Evolutionary conservation across 257 asterid species (phyloP), one percentile per base, ranked within the genome.

Genomic region (Schizonepeta tenuifolia): DNA sequence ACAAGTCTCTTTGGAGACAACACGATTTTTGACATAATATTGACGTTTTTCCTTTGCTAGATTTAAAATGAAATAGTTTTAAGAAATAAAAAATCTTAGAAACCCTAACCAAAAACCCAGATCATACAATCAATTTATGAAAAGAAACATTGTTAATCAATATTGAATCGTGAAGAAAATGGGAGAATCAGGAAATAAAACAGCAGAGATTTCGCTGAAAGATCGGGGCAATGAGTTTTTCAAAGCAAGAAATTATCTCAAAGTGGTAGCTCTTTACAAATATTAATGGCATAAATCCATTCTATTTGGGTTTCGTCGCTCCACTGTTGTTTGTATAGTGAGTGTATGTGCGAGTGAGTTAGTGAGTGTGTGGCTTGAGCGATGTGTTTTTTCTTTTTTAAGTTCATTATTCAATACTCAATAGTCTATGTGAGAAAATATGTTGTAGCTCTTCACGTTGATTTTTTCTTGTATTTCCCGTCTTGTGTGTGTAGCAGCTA

Each of bases 201-300:
- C 85, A 35, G 88, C 77, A n/a, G 85, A 77, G 71, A 26, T 63
- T 13, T 81, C 98, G 33, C 49, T 94, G 80, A 94, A 94, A 82
- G 99, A 94, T 78, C 91, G 89, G 81, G 99, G 99, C 20, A 95
- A 95, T 74, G 92, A 84, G 8, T 91, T 85, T 72, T 94, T 94
- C 83, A 94, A 94, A 87, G 85, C 93, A 14, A 95, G 97, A 70
- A 89, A 88, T 65, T 91, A 89, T 76, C 97, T 94, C 55, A 95
- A 95, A 85, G 99, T 98, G n/a, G 99, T 98, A 36, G 99, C 98
- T 79, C 80, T 95, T 71, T 95, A 81, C 82, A 92, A 97, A 97
- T 92, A 70, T 18, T 21, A 4, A 17, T 53, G 35, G 15, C 22
- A 12, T 22, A 50, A 49, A 26, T 49, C 24, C 55, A 44, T 28